A percentile compares a stretch with the other conserved stretches of the same genome.
phyloP scores from a whole-genome alignment of 78 protist genomes.

The Dictyostelium purpureum region DNA sequence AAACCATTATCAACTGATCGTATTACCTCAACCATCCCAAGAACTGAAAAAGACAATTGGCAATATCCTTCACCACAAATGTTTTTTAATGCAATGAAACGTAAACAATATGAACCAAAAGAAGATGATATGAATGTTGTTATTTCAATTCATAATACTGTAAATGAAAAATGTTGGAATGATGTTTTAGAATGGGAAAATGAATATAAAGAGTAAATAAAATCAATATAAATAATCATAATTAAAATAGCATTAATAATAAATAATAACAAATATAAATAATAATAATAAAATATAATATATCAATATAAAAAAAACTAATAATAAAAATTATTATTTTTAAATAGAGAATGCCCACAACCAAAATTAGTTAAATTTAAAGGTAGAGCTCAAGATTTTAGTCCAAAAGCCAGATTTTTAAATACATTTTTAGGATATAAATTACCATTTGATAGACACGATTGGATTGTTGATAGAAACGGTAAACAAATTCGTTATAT shows the following conservation, averaged over 20 bases:
- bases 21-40: slow-evolving; percentile 78
- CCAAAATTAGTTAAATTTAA: slow-evolving; percentile 75
- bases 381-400: slow-evolving; percentile 87
- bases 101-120: slow-evolving; percentile 83
- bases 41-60: slow-evolving; percentile 82
- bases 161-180: slow-evolving; percentile 89
- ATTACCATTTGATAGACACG: slow-evolving; percentile 91
- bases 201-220: slow-evolving; percentile 49
- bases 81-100: slow-evolving; percentile 88
- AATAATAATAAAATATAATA: neutral
- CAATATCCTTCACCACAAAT: slow-evolving; percentile 87
- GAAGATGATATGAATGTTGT: slow-evolving; percentile 86
- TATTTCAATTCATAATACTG: slow-evolving; percentile 86
- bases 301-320: neutral
- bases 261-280: neutral
- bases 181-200: slow-evolving; percentile 86
- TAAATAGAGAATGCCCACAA: slow-evolving; percentile 35
- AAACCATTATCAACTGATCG: slow-evolving; percentile 54
- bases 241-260: no score
- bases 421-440: slow-evolving; percentile 77
- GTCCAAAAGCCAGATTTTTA: slow-evolving; percentile 86
- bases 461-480: slow-evolving; percentile 90
- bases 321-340: neutral
- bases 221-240: neutral
- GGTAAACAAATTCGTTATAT: slow-evolving; percentile 88